Evolutionary conservation across 2,329 filamentous ascomycete genomes (phyloP).

Genomic region (Verticillium dahliae): DNA sequence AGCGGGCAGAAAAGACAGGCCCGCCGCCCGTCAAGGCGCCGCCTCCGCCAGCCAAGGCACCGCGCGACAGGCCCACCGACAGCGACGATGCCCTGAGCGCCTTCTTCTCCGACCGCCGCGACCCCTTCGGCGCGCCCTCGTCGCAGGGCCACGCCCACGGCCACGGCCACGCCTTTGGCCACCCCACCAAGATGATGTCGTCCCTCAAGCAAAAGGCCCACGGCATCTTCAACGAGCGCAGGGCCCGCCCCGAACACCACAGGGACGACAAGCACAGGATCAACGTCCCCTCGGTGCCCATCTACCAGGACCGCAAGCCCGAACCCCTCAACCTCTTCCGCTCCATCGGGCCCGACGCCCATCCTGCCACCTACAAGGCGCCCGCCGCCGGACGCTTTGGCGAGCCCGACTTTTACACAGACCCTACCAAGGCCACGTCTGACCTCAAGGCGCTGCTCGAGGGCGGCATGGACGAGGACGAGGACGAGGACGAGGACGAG

Average conservation of each 20-base stretch:
- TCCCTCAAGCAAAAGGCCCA: constrained; percentile 49
- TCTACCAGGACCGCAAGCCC: constrained; percentile 39
- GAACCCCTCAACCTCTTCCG: constrained; percentile 41
- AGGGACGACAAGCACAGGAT: constrained; percentile 38
- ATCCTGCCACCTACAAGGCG: constrained; percentile 22
- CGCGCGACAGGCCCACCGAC: constrained; percentile 3
- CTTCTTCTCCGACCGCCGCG: constrained; percentile 10
- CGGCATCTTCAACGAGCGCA: constrained; percentile 46
- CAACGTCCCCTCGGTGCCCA: constrained; percentile 39
- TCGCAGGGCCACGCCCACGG: constrained; percentile 5
- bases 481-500: constrained; percentile 50
- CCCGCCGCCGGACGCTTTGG: constrained; percentile 17
- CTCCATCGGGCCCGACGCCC: constrained; percentile 26
- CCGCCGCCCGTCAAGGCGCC: constrained; percentile 2
- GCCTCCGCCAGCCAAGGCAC: constrained; percentile 1
- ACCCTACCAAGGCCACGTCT: constrained; percentile 63
- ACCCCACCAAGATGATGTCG: constrained; percentile 36
- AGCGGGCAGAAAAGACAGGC: constrained; percentile 7
- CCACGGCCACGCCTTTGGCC: constrained; percentile 20
- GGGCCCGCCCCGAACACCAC: constrained; percentile 51
- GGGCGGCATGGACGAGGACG: constrained; percentile 71
- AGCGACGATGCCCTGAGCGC: constrained; percentile 11
- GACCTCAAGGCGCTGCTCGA: constrained; percentile 79
- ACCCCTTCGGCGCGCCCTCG: constrained; percentile 7
- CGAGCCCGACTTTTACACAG: constrained; percentile 57